phyloP scores from a whole-genome alignment of 192 early-diverging fungal species.

The Lobosporangium transversale region DNA sequence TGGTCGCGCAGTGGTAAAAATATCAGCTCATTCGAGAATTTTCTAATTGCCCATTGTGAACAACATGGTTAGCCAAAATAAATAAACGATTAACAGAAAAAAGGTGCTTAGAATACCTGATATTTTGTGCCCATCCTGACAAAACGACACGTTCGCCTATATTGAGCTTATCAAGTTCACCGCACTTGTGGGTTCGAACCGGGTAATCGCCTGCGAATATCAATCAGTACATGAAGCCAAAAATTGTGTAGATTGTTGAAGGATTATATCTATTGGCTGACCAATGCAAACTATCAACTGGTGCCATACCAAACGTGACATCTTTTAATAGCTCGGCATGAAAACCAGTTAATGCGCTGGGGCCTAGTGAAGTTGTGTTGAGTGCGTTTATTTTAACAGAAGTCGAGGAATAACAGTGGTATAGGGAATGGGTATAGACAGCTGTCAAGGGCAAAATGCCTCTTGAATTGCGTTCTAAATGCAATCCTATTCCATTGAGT shows the following conservation, averaged over 20 bases:
- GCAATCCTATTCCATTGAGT: too few species aligned
- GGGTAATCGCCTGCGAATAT: constrained; percentile 49
- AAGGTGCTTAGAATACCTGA: constrained; percentile 53
- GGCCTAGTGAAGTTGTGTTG: neutral
- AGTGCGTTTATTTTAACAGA: too few species aligned
- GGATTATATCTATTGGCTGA: too few species aligned
- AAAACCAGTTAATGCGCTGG: neutral
- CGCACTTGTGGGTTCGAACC: constrained; percentile 80
- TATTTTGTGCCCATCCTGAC: constrained; percentile 78
- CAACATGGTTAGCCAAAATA: neutral
- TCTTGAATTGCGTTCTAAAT: too few species aligned
- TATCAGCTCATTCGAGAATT: constrained; percentile 73
- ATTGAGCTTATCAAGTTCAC: constrained; percentile 67
- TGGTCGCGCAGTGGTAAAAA: constrained; percentile 86
- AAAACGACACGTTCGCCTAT: constrained; percentile 74
- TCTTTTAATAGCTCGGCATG: constrained; percentile 24
- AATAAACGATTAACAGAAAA: neutral
- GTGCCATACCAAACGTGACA: constrained; percentile 30
- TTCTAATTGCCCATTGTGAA: constrained; percentile 43
- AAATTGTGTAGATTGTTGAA: neutral
- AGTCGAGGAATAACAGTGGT: too few species aligned
- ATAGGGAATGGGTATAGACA: too few species aligned
- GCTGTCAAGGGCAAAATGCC: too few species aligned
- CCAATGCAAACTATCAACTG: too few species aligned
- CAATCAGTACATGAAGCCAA: neutral